Conservation (phyloP, 768 basidiomycete species). For the Trametes maxima region DNA sequence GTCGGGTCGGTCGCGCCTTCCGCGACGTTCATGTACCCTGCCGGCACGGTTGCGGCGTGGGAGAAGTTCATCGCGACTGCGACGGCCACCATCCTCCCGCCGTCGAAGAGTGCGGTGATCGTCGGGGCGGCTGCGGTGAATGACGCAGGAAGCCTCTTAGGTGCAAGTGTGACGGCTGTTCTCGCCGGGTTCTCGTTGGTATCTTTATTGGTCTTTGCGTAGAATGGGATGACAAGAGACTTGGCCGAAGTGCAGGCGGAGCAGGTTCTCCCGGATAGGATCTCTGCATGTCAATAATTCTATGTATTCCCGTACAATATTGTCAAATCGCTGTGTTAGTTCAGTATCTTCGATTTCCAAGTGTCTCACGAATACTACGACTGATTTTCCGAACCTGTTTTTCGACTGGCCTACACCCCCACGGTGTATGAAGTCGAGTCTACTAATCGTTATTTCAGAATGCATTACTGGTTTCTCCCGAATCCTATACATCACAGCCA, state of each 20-base stretch:
- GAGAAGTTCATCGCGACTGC: slow-evolving; percentile 32
- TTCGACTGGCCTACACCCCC: no score
- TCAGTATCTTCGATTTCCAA: no score
- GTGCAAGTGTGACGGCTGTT: background rate
- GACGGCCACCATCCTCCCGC: slow-evolving; percentile 11
- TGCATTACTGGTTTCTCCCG: no score
- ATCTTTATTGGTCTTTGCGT: slow-evolving; percentile 1
- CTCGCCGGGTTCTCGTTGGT: background rate
- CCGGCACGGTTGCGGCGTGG: slow-evolving; percentile 37
- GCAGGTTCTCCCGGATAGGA: no score
- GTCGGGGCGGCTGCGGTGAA: background rate
- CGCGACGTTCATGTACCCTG: slow-evolving; percentile 32
- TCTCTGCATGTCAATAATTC: no score
- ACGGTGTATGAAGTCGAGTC: no score
- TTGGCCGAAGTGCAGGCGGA: background rate
- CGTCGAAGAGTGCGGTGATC: background rate
- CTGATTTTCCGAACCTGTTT: no score
- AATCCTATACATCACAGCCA: no score
- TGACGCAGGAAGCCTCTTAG: background rate
- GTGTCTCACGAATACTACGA: no score
- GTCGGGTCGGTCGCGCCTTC: slow-evolving; percentile 44
- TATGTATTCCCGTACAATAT: background rate
- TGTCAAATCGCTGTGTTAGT: background rate
- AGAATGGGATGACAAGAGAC: background rate
- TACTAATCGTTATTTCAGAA: no score